Evolutionary conservation across 441 rosid genomes (phyloP), one percentile per base, ranked within the genome.

Genomic region (Populus hybrid): DNA sequence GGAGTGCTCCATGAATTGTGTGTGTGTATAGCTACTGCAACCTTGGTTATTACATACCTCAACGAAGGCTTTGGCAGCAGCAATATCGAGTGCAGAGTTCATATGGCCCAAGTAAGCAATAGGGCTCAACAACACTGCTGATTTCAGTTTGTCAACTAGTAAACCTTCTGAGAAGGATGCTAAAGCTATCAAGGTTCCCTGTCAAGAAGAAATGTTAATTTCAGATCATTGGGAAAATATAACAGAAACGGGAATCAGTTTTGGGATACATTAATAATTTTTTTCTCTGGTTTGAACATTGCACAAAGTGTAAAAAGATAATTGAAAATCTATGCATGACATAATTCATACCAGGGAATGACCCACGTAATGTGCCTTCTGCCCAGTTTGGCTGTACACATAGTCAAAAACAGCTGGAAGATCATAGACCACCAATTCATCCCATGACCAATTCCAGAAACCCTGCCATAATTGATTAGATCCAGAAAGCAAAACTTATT

Each of bases 381-480:
- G 91, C 70, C 89, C 92, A n/a, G 95, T 90, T 75, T 87, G 83
- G 77, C 14, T 28, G 70, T 84, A 76, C 57, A 96, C 86, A 77
- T 84, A 85, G 59, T 88, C 89, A 81, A 93, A 89, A 85, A 93
- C 69, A 11, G 98, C 95, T 6, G 98, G 98, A 9, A 93, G 82
- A 78, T 96, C 98, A 72, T 36, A 90, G 28, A 78, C 71, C 50
- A 91, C 96, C 6, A 96, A 80, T 75, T 96, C 98, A 83, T 96
- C 98, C 98, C 97, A 94, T 11, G 98, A 88, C 98, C 98, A 93
- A 68, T 94, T 78, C 98, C 98, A 94, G 68, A 86, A 96, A 30
- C 77, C 90, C 97, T 95, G 89, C 3, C 54, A 70, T 9, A 23
- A 34, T 9, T 21, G 12, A 4, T 18, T 18, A 54, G 21, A 54